Evolutionary conservation across 768 basidiomycete species (phyloP).

Genomic region (Cystobasidiopsis lactophilus): DNA sequence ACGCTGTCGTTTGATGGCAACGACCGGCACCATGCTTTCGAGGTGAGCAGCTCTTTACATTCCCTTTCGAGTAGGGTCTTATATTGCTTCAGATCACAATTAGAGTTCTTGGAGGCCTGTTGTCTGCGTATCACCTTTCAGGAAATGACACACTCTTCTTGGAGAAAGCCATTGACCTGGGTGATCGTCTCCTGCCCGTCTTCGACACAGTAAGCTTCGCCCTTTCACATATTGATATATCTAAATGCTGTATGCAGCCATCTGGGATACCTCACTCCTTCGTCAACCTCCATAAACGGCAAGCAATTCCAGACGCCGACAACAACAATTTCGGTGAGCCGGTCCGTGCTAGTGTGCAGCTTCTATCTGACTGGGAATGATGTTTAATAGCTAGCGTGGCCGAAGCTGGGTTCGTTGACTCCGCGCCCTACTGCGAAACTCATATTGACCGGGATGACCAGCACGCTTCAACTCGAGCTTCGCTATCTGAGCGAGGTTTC

Average conservation of each 20-base stretch:
- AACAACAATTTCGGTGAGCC: conserved; percentile 37
- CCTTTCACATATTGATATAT: background rate
- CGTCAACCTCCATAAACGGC: conserved; percentile 43
- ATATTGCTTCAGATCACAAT: conserved; percentile 50
- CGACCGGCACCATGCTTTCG: conserved; percentile 66
- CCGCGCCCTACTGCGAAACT: background rate
- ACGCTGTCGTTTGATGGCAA: conserved; percentile 54
- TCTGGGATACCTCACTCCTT: conserved; percentile 60
- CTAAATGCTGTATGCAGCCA: conserved; percentile 18
- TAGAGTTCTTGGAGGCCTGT: conserved; percentile 67
- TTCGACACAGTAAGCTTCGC: conserved; percentile 39
- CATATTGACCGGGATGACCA: background rate
- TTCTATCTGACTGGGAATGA: no score
- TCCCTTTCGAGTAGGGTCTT: conserved; percentile 2
- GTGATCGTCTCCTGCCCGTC: conserved; percentile 55
- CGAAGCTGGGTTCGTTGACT: conserved; percentile 36
- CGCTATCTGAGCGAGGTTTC: conserved; percentile 64
- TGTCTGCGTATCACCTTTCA: conserved; percentile 65
- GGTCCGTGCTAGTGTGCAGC: no score
- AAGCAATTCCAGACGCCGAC: conserved; percentile 40
- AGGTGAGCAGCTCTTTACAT: conserved; percentile 32
- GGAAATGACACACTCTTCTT: conserved; percentile 43
- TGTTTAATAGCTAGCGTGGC: conserved; percentile 63
- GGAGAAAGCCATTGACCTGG: conserved; percentile 57
- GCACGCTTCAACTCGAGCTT: conserved; percentile 69